Base-by-base conservation (phyloP, 2,329 filamentous ascomycete species). In the Sarocladium kiliense region DNA sequence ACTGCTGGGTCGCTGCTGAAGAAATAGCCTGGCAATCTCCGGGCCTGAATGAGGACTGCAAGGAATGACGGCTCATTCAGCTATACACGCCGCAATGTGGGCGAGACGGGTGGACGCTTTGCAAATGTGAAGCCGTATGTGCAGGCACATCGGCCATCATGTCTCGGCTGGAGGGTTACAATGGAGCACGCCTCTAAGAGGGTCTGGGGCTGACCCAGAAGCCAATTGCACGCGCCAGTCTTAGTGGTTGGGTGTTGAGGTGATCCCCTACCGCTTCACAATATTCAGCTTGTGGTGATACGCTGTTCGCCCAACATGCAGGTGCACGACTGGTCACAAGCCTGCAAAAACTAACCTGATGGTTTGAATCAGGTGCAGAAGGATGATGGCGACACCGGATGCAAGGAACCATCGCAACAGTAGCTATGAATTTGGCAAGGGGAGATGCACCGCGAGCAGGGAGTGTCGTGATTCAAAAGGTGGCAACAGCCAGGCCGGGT, bases 161-260 rank as follows among this genome's bases (percentile, higher is more conserved):
- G 41, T 45, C 41, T 45, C 41, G 41, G 41, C 19, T 21, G 41
- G 18, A 45, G 41, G 41, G 41, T 45, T 45, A 25, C 41, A 45
- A 26, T 25, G 41, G 18, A 7, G 18, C 41, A 6, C 9, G 7
- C 23, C 23, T 16, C 19, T 25, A 45, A 21, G 12, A 39, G 36
- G 36, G 36, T 39, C 36, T 19, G 12, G 36, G 18, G 18, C 18
- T 19, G 12, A 39, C 12, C 36, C 12, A 6, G 12, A 19, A 16
- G 36, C 36, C 36, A 39, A 39, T 39, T 6, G 36, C n/a, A 39
- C 6, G 36, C 18, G 36, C 12, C 36, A 39, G 36, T 39, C 18
- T 39, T 6, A 6, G 7, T 16, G 7, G 36, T 39, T 39, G 36
- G 6, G 18, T n/a, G 12, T 39, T 39, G 36, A 10, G 16, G 18